These are phyloP conservation scores for Cyberlindnera bimundalis DNA, from an alignment of 805 yeast species.

Conservation along the genomic window DNA sequence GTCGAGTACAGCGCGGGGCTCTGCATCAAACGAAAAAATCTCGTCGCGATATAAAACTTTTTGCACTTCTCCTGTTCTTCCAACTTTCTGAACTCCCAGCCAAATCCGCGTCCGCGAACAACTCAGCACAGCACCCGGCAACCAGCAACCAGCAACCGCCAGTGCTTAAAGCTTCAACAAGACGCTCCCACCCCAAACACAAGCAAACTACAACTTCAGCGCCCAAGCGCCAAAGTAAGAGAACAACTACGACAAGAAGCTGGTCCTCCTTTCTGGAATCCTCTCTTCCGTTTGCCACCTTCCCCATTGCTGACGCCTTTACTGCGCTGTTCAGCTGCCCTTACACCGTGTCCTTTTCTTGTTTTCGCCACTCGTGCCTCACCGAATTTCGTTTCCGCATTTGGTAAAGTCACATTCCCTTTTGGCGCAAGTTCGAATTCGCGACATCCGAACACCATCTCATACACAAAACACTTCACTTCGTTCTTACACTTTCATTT, in stretches of 20 bases:
- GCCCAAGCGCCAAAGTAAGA: slow-evolving; percentile 2
- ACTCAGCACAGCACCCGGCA: slow-evolving; percentile 8
- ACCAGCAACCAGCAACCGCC: slow-evolving; percentile 4
- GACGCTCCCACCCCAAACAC: not conserved
- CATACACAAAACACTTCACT: not conserved
- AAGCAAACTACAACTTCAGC: slow-evolving; percentile 1
- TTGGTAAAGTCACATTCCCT: slow-evolving; percentile 1
- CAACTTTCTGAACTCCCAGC: slow-evolving; percentile 1
- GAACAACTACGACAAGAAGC: slow-evolving; percentile 3
- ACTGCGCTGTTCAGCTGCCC: slow-evolving; percentile 29
- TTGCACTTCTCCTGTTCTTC: slow-evolving; percentile 2
- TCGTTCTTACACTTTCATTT: not conserved
- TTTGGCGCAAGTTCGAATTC: not conserved
- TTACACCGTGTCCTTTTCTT: slow-evolving; percentile 16
- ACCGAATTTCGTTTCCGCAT: slow-evolving; percentile 1
- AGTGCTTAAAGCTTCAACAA: slow-evolving; percentile 1
- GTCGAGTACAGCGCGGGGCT: not conserved
- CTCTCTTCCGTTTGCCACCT: slow-evolving; percentile 1
- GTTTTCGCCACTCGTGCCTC: slow-evolving; percentile 7
- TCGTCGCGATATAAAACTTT: slow-evolving; percentile 12
- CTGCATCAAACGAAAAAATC: slow-evolving; percentile 3
- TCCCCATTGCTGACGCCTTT: slow-evolving; percentile 28
- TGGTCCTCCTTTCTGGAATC: slow-evolving; percentile 3
- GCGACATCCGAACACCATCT: slow-evolving; percentile 6
- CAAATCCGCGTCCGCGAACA: slow-evolving; percentile 4